Evolutionary conservation across 2,329 filamentous ascomycete species (phyloP).

Genomic region (Nigrospora osmanthi): DNA sequence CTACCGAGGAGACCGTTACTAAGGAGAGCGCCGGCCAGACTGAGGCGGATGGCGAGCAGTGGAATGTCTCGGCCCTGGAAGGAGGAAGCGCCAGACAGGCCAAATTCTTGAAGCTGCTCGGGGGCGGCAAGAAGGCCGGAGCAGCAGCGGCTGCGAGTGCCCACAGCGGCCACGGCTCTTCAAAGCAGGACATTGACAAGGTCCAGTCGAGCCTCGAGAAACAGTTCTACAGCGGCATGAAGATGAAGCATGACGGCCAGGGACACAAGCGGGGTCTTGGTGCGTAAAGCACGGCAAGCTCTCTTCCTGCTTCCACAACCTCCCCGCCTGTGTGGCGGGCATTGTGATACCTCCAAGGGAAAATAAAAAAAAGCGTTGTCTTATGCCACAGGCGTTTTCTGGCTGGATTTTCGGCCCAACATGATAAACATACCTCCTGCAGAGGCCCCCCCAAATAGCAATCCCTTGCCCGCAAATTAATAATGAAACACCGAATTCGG

Average conservation of each 20-base stretch:
- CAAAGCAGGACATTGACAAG: slow-evolving; percentile 16
- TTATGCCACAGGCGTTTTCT: too few species aligned
- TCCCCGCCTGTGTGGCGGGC: too few species aligned
- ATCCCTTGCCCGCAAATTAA: too few species aligned
- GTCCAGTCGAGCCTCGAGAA: slow-evolving; percentile 44
- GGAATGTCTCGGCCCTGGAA: slow-evolving; percentile 44
- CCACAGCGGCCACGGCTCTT: slow-evolving; percentile 6
- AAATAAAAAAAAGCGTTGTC: too few species aligned
- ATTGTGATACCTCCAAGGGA: too few species aligned
- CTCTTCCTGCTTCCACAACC: too few species aligned
- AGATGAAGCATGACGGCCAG: slow-evolving; percentile 44
- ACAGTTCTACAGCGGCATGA: slow-evolving; percentile 49
- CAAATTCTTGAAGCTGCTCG: slow-evolving; percentile 51
- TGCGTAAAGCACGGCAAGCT: slow-evolving; percentile 24
- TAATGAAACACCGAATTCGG: too few species aligned
- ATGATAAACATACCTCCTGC: too few species aligned
- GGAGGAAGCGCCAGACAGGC: slow-evolving; percentile 42
- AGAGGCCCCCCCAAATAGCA: too few species aligned
- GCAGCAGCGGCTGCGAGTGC: slow-evolving; percentile 8
- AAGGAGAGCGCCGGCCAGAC: slow-evolving; percentile 12
- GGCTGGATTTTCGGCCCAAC: too few species aligned
- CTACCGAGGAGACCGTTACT: not conserved
- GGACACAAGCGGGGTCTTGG: slow-evolving; percentile 44
- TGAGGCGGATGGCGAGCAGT: slow-evolving; percentile 29
- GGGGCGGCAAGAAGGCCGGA: slow-evolving; percentile 39